Base-by-base conservation (phyloP, 768 basidiomycete species). In the Mycena sanguinolenta region DNA sequence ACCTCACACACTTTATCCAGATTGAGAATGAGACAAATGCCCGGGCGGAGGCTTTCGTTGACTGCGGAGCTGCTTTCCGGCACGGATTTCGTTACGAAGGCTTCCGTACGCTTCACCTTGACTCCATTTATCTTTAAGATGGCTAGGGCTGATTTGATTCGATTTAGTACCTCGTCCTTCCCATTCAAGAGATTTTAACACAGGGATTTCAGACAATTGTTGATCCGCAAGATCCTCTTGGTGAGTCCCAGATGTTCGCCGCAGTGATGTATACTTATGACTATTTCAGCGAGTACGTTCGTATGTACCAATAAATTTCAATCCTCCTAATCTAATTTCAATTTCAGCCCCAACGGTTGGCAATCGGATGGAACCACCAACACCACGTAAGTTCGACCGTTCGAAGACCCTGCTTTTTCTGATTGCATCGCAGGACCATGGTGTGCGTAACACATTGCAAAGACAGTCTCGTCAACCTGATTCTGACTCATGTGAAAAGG, bases 201-300 rank as follows among this genome's bases (percentile, higher is more conserved):
- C 83, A 89, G 30, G 90, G 90, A 28, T 80, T 88, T 72, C 79
- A 85, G 71, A 80, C 83, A 7, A 68, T 90, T 19, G 81, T 79
- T 6, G 81, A 90, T 69, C 91, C 91, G 19, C 83, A 87, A 77
- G 88, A 91, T 78, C 75, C 75, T 19, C 67, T 79, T 9, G 83
- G 67, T 69, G n/a, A 17, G 53, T 57, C 17, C n/a, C n/a, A n/a
- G n/a, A n/a, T n/a, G n/a, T n/a, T n/a, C n/a, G n/a, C n/a, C n/a
- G n/a, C n/a, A n/a, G n/a, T n/a, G n/a, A n/a, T n/a, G n/a, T n/a
- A n/a, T n/a, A n/a, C n/a, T n/a, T n/a, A n/a, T n/a, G n/a, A n/a
- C n/a, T n/a, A n/a, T n/a, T n/a, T n/a, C n/a, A n/a, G n/a, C n/a
- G n/a, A n/a, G n/a, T n/a, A n/a, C n/a, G n/a, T n/a, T n/a, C n/a